Percentiles rank a stretch among this genome's conserved stretches.
Evolutionary conservation across 805 yeast genomes (phyloP).

Genomic region (Saccharomycopsis guyanensis): DNA sequence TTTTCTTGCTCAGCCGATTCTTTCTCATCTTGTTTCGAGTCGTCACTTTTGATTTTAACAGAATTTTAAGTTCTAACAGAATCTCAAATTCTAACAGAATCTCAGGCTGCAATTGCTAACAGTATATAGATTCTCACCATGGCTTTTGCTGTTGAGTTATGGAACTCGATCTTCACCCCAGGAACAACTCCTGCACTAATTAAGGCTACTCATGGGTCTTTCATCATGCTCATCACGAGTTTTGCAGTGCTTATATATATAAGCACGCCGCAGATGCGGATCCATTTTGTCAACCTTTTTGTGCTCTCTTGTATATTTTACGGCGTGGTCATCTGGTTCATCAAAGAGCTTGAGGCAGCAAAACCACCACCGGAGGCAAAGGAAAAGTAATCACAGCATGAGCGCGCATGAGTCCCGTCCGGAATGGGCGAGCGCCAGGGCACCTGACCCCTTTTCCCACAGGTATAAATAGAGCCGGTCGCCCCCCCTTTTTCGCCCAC

Average conservation of each 20-base stretch:
- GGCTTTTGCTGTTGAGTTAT: slow-evolving; percentile 54
- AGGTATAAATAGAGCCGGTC: slow-evolving; percentile 8
- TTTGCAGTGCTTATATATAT: slow-evolving; percentile 51
- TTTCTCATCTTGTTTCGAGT: too few species aligned
- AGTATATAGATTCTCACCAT: too few species aligned
- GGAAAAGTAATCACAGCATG: slow-evolving; percentile 1
- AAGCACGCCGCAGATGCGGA: slow-evolving; percentile 45
- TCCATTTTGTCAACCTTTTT: slow-evolving; percentile 51
- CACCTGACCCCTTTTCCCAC: neutral
- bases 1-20: too few species aligned
- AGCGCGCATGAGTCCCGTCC: neutral
- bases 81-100: too few species aligned
- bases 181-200: slow-evolving; percentile 87
- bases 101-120: too few species aligned
- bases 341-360: slow-evolving; percentile 43
- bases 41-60: too few species aligned
- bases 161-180: slow-evolving; percentile 89
- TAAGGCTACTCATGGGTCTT: slow-evolving; percentile 84
- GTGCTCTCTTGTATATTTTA: slow-evolving; percentile 61
- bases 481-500: slow-evolving; percentile 6
- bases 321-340: slow-evolving; percentile 83
- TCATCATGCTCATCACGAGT: slow-evolving; percentile 52
- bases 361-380: neutral
- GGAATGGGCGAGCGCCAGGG: neutral
- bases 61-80: too few species aligned